Conservation (phyloP, 73 alveolate species). For the Halteria grandinella region DNA sequence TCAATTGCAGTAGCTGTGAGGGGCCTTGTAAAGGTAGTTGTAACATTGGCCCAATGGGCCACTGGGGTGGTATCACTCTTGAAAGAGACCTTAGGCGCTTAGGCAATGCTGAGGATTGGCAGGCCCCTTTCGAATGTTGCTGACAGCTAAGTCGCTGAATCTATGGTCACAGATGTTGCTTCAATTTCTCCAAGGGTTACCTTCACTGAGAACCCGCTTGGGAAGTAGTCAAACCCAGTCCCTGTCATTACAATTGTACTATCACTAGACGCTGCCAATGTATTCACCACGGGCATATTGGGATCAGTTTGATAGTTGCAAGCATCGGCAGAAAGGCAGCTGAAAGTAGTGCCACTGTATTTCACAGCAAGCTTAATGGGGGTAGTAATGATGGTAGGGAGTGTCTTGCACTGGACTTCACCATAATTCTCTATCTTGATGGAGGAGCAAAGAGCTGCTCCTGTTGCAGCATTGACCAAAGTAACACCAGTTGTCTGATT, state of each 20-base stretch:
- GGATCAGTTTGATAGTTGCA: too few relatives aligned
- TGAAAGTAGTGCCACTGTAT: too few relatives aligned
- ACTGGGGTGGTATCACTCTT: neutral
- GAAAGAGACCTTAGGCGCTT: slow-evolving; percentile 11
- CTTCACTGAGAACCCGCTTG: neutral
- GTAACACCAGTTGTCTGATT: slow-evolving; percentile 1
- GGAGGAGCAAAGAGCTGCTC: slow-evolving; percentile 1
- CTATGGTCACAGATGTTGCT: slow-evolving; percentile 23
- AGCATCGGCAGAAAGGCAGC: too few relatives aligned
- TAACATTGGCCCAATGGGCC: slow-evolving; percentile 1
- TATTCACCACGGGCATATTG: too few relatives aligned
- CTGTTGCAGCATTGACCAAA: neutral
- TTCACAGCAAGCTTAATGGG: too few relatives aligned
- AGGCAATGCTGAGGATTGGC: neutral
- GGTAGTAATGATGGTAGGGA: too few relatives aligned
- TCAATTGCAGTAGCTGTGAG: too few relatives aligned
- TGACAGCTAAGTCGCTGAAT: slow-evolving; percentile 26
- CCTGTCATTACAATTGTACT: too few relatives aligned
- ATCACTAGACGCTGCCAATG: too few relatives aligned
- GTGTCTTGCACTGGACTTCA: neutral
- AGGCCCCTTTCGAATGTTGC: slow-evolving; percentile 29
- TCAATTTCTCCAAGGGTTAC: neutral
- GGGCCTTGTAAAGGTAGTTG: neutral
- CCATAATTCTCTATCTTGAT: neutral
- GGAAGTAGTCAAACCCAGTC: slow-evolving; percentile 33